A percentile compares a stretch with the other conserved stretches of the same genome.
phyloP scores from a whole-genome alignment of 176 grass and related monocot species.

The Calamus simplicifolius region DNA sequence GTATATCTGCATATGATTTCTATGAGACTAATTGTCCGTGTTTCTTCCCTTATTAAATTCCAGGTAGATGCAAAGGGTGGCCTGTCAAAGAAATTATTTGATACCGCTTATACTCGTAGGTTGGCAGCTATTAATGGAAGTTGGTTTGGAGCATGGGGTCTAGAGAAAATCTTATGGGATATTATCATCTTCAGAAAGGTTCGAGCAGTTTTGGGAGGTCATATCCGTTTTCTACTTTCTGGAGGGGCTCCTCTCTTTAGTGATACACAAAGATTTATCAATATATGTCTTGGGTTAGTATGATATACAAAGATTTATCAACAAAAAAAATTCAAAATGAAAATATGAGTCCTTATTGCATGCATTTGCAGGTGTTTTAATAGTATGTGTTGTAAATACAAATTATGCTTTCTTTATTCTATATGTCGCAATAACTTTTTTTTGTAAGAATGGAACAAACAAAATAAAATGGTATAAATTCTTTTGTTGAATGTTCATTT shows the following conservation, averaged over 20 bases:
- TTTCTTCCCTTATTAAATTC: conserved; percentile 6
- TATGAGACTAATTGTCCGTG: not conserved
- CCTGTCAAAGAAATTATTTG: conserved; percentile 71
- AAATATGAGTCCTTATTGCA: no score
- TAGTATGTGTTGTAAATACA: no score
- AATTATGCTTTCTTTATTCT: no score
- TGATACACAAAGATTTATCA: conserved; percentile 94
- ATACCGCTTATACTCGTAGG: conserved; percentile 66
- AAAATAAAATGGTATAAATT: no score
- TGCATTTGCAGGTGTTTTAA: no score
- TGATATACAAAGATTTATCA: no score
- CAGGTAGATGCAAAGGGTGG: conserved; percentile 90
- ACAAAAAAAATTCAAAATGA: no score
- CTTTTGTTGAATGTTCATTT: no score
- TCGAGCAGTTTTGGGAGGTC: conserved; percentile 67
- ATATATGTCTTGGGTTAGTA: conserved; percentile 94
- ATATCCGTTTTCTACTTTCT: conserved; percentile 70
- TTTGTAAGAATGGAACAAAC: no score
- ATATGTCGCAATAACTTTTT: no score
- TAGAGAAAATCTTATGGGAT: conserved; percentile 87
- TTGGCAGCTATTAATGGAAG: conserved; percentile 86
- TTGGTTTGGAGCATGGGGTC: conserved; percentile 91
- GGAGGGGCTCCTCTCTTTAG: conserved; percentile 80
- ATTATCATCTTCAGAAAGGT: conserved; percentile 79
- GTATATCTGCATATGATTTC: not conserved